These are phyloP conservation scores for Trichaptum fuscoviolaceum DNA, from an alignment of 768 basidiomycete species.

Conservation along the genomic window DNA sequence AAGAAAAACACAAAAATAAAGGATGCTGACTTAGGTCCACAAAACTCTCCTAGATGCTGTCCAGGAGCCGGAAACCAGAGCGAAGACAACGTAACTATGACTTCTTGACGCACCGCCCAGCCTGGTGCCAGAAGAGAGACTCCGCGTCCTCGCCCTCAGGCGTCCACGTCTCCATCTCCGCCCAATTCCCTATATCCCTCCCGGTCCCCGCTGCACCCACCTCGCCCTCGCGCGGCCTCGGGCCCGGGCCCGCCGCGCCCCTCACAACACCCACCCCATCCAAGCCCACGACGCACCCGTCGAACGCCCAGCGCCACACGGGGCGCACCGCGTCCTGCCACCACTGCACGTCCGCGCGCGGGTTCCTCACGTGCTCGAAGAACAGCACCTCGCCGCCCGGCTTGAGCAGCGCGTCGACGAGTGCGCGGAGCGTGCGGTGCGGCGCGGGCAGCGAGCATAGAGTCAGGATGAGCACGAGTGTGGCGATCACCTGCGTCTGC, in stretches of 20 bases:
- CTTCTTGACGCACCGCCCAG: constrained; percentile 52
- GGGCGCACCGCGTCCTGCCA: constrained; percentile 77
- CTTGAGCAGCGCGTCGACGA: constrained; percentile 50
- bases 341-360: constrained; percentile 48
- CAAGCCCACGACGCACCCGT: constrained; percentile 61
- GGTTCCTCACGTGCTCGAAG: constrained; percentile 66
- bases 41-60: too few species aligned
- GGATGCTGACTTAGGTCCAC: too few species aligned
- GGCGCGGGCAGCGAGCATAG: constrained; percentile 63
- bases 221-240: constrained; percentile 32
- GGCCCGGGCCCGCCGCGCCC: constrained; percentile 13
- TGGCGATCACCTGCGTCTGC: constrained; percentile 37
- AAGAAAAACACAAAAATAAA: too few species aligned
- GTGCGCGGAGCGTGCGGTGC: constrained; percentile 36
- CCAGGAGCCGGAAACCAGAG: too few species aligned
- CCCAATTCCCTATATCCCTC: constrained; percentile 42
- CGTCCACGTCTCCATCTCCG: constrained; percentile 37
- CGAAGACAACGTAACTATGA: not conserved
- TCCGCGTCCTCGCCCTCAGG: constrained; percentile 52
- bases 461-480: constrained; percentile 59
- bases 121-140: constrained; percentile 53
- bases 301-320: constrained; percentile 53
- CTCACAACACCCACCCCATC: not conserved
- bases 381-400: constrained; percentile 62
- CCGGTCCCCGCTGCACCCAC: constrained; percentile 23